Conservation (phyloP, 176 grass and related monocot genomes). For the Eragrostis curvula region DNA sequence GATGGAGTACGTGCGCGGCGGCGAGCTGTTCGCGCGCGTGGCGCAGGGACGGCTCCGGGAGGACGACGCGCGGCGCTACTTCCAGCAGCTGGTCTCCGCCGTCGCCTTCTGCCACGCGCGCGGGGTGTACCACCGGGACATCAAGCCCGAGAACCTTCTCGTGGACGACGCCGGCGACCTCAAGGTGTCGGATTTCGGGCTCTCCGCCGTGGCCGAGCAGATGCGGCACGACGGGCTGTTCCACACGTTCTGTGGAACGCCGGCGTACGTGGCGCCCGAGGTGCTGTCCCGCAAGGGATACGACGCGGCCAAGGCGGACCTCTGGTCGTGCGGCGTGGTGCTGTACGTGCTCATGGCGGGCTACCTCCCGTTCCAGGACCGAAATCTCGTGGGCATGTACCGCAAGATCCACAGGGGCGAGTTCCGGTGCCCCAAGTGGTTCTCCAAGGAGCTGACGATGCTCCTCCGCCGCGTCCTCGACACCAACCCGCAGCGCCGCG, state of each 20-base stretch:
- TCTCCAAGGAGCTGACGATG: constrained; percentile 63
- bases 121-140: constrained; percentile 90
- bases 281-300: constrained; percentile 78
- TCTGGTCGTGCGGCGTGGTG: constrained; percentile 97
- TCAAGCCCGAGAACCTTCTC: constrained; percentile 98
- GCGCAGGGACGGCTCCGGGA: constrained; percentile 72
- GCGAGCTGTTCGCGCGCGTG: constrained; percentile 90
- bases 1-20: constrained; percentile 96
- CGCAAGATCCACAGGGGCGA: constrained; percentile 94
- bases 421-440: constrained; percentile 92
- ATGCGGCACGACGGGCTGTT: constrained; percentile 83
- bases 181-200: constrained; percentile 93
- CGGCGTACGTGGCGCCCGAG: constrained; percentile 95
- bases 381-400: constrained; percentile 87
- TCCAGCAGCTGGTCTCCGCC: constrained; percentile 89
- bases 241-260: constrained; percentile 98
- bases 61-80: constrained; percentile 73
- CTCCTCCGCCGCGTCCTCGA: constrained; percentile 76
- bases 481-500: constrained; percentile 67
- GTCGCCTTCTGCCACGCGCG: constrained; percentile 97
- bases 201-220: constrained; percentile 84
- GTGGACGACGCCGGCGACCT: constrained; percentile 87
- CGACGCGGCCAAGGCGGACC: constrained; percentile 75
- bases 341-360: constrained; percentile 94
- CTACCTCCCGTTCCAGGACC: constrained; percentile 84